These are phyloP conservation scores for Trypanosoma avium DNA, from an alignment of 208 protist species.

Conservation along the genomic window DNA sequence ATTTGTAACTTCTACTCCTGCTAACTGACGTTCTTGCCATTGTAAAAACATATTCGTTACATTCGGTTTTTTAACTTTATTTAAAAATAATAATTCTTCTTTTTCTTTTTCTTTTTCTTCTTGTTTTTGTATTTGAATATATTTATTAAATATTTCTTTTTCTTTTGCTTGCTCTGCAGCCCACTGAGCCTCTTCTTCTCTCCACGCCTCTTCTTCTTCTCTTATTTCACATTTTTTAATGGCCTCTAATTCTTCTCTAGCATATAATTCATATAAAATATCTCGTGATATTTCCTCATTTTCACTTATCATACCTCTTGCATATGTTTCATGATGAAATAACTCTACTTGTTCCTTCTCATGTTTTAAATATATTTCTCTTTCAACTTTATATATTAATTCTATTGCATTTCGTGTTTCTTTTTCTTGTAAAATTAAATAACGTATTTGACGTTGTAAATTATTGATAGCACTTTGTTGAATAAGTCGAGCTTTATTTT, in stretches of 20 bases:
- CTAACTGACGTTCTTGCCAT: conserved; percentile 23
- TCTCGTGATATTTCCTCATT: conserved; percentile 27
- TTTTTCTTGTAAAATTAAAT: conserved; percentile 40
- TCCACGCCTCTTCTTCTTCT: conserved; percentile 41
- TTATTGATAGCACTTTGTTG: conserved; percentile 29
- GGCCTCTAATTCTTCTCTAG: conserved; percentile 23
- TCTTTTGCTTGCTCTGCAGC: not conserved
- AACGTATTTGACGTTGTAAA: conserved; percentile 22
- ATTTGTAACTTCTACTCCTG: conserved; percentile 7
- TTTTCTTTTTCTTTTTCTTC: conserved; percentile 1
- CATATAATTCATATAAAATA: conserved; percentile 28
- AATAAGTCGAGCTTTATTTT: conserved; percentile 15
- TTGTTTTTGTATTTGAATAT: not conserved
- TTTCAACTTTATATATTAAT: conserved; percentile 19
- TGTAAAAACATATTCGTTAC: conserved; percentile 8
- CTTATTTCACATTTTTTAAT: conserved; percentile 23
- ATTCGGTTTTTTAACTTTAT: too few relatives aligned
- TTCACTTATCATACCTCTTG: not conserved
- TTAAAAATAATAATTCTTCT: too few relatives aligned
- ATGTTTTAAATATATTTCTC: not conserved
- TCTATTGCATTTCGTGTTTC: conserved; percentile 46
- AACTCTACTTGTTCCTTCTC: not conserved
- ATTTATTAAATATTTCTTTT: too few relatives aligned
- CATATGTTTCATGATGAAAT: not conserved
- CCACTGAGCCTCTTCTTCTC: conserved; percentile 38